These are phyloP conservation scores for Melanogaster broomeanus DNA, from an alignment of 768 basidiomycete species.

Conservation along the genomic window DNA sequence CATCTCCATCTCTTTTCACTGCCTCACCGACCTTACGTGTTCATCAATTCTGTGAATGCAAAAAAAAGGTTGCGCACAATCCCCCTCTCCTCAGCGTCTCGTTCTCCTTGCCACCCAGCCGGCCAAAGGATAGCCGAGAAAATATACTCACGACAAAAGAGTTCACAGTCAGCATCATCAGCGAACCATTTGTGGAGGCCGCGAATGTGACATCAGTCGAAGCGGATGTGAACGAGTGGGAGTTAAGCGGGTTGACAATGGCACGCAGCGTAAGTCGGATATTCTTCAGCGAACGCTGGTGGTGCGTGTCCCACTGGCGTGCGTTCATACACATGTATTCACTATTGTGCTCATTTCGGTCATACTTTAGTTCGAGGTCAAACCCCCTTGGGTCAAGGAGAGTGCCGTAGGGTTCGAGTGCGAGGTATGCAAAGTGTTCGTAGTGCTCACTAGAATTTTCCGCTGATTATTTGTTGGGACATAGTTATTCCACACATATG, in stretches of 20 bases:
- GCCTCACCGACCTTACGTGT: constrained; percentile 10
- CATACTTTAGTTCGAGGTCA: constrained; percentile 43
- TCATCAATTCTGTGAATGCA: constrained; percentile 4
- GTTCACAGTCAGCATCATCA: constrained; percentile 74
- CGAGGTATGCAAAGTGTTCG: constrained; percentile 43
- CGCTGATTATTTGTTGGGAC: constrained; percentile 15
- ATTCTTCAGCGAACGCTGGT: constrained; percentile 6
- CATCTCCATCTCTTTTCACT: constrained; percentile 17
- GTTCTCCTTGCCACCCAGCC: constrained; percentile 45
- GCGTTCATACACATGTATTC: constrained; percentile 3
- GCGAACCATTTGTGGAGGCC: constrained; percentile 60
- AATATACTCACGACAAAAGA: constrained; percentile 67
- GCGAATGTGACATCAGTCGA: constrained; percentile 59
- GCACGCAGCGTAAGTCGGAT: constrained; percentile 48
- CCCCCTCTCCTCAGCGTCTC: constrained; percentile 70
- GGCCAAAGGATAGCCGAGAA: constrained; percentile 60
- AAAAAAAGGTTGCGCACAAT: constrained; percentile 51
- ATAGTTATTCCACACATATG: constrained; percentile 52
- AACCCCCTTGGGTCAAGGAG: constrained; percentile 55
- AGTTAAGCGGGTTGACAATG: constrained; percentile 57
- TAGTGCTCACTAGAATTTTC: not conserved
- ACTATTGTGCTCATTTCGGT: constrained; percentile 9
- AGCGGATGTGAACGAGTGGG: constrained; percentile 58
- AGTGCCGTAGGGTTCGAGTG: constrained; percentile 65
- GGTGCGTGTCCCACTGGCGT: constrained; percentile 4